A percentile compares a stretch with the other conserved stretches of the same genome.
phyloP scores from a whole-genome alignment of 768 basidiomycete species.

The Pleurotus eryngii region DNA sequence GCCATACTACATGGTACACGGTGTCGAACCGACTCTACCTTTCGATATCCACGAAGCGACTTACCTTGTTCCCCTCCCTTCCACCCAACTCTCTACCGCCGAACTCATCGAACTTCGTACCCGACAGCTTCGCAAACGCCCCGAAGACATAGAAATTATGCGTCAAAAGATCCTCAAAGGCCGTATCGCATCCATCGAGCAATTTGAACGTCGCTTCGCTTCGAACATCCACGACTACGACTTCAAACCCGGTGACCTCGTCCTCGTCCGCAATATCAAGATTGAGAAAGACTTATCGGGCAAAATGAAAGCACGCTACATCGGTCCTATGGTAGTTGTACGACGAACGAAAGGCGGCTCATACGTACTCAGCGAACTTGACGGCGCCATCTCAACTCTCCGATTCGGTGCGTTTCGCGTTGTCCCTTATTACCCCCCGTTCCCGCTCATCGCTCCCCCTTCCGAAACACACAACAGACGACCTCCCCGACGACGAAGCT shows the following conservation, averaged over 20 bases:
- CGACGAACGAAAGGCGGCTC: constrained; percentile 11
- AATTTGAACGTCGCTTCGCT: constrained; percentile 10
- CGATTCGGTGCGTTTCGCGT: constrained; percentile 12
- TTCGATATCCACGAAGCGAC: constrained; percentile 23
- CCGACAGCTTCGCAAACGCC: constrained; percentile 14
- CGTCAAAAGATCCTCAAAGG: constrained; percentile 8
- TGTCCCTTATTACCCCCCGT: constrained; percentile 11
- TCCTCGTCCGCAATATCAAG: constrained; percentile 24
- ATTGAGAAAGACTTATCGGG: constrained; percentile 15
- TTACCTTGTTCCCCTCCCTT: constrained; percentile 9
- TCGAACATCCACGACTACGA: constrained; percentile 19
- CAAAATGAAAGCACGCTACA: constrained; percentile 20
- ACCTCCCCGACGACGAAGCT: neutral
- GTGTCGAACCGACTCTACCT: constrained; percentile 30
- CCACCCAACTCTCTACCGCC: constrained; percentile 1
- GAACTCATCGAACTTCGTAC: constrained; percentile 12
- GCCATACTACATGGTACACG: constrained; percentile 28
- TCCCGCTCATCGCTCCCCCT: neutral
- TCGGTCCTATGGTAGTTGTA: constrained; percentile 24
- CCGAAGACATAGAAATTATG: constrained; percentile 11
- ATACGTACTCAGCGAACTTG: constrained; percentile 13
- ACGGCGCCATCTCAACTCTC: constrained; percentile 7
- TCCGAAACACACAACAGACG: neutral
- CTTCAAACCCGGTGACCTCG: constrained; percentile 22
- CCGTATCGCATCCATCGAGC: constrained; percentile 5